These are phyloP conservation scores for Echeveria elegans DNA, from an alignment of 164 flowering plant genomes.

Conservation along the genomic window DNA sequence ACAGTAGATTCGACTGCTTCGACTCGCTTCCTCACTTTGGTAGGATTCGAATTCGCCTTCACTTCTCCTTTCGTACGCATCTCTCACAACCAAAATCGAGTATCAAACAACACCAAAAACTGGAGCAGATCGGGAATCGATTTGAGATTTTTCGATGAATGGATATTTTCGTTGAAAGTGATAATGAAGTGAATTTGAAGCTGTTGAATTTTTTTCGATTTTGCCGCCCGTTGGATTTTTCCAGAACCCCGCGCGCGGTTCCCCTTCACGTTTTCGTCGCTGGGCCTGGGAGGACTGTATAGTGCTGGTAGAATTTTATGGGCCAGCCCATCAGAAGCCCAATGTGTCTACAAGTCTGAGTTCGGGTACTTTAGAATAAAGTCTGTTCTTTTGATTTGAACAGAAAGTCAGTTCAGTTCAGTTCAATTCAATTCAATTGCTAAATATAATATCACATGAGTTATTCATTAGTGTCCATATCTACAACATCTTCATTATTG, in stretches of 20 bases:
- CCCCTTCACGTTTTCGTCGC: background rate
- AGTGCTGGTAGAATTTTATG: too few relatives aligned
- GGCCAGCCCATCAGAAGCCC: background rate
- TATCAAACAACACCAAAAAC: background rate
- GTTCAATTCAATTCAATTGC: too few relatives aligned
- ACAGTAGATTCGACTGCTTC: slow-evolving; percentile 28
- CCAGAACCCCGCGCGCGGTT: background rate
- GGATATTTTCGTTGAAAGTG: too few relatives aligned
- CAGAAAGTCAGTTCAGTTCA: too few relatives aligned
- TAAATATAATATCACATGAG: too few relatives aligned
- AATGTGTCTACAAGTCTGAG: too few relatives aligned
- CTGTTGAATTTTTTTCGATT: background rate
- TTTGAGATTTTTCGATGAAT: background rate
- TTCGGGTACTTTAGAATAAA: too few relatives aligned
- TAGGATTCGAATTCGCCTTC: slow-evolving; percentile 26
- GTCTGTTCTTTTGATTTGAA: too few relatives aligned
- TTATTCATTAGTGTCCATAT: too few relatives aligned
- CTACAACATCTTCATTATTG: too few relatives aligned
- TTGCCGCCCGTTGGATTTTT: background rate
- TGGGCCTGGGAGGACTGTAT: too few relatives aligned
- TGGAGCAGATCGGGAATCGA: background rate
- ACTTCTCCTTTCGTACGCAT: slow-evolving; percentile 17
- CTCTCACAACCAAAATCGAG: background rate
- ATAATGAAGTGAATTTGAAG: background rate
- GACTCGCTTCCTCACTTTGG: slow-evolving; percentile 62